Conservation (phyloP, 2,329 filamentous ascomycete species). For the Cladosporium sp. region DNA sequence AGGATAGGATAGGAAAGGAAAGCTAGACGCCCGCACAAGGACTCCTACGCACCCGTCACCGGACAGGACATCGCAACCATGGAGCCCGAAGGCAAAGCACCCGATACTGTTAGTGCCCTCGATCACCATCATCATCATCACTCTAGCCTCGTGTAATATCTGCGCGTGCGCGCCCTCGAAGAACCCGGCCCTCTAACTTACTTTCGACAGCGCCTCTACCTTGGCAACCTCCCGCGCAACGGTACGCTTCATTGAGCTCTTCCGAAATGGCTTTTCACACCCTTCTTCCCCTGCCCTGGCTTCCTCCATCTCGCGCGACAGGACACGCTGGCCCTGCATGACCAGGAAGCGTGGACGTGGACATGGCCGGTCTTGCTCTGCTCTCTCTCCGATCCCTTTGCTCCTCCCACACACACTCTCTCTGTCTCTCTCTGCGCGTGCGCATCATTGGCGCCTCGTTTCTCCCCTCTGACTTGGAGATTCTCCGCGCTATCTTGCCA, state of each 20-base stretch:
- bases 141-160: no score
- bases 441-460: conserved; percentile 11
- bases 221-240: conserved; percentile 95
- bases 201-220: conserved; percentile 58
- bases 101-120: conserved; percentile 13
- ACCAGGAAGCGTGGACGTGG: conserved; percentile 10
- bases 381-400: not conserved
- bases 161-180: not conserved
- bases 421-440: no score
- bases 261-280: conserved; percentile 5
- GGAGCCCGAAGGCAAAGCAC: conserved; percentile 12
- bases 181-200: conserved; percentile 4
- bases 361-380: conserved; percentile 10
- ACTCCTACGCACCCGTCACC: not conserved
- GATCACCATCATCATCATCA: not conserved
- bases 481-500: conserved; percentile 5
- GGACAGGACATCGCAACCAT: conserved; percentile 8
- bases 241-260: conserved; percentile 56
- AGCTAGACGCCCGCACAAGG: not conserved
- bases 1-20: conserved; percentile 9
- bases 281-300: conserved; percentile 4
- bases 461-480: not conserved
- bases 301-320: conserved; percentile 17
- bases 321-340: conserved; percentile 13
- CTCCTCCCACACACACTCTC: not conserved